A percentile compares a stretch with the other conserved stretches of the same genome.
These are phyloP conservation scores for Dorcoceras hygrometricum DNA, from an alignment of 257 asterid species.

Conservation along the genomic window DNA sequence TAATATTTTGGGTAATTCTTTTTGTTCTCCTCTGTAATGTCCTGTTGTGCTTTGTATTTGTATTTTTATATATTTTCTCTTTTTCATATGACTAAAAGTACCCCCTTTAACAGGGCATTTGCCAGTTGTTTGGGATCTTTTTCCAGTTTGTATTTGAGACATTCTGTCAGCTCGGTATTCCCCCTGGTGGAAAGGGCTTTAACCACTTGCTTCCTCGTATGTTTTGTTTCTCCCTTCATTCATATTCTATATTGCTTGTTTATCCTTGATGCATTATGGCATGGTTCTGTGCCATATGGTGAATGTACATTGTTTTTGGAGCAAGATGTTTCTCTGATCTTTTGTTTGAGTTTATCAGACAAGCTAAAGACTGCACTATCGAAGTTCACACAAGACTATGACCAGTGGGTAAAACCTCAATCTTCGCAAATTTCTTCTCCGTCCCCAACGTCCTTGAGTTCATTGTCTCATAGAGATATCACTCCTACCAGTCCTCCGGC, in stretches of 20 bases:
- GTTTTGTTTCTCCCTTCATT: slow-evolving; percentile 31
- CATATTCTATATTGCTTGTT: too few relatives aligned
- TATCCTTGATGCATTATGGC: slow-evolving; percentile 15
- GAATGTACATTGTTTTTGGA: slow-evolving; percentile 18
- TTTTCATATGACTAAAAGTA: slow-evolving; percentile 18
- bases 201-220: slow-evolving; percentile 62
- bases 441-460: slow-evolving; percentile 51
- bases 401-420: slow-evolving; percentile 82
- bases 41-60: slow-evolving; percentile 2
- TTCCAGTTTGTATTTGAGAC: slow-evolving; percentile 78
- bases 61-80: background rate
- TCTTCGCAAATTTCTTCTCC: slow-evolving; percentile 47
- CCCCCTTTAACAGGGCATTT: slow-evolving; percentile 66
- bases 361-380: slow-evolving; percentile 83
- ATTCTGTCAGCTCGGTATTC: slow-evolving; percentile 58
- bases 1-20: slow-evolving; percentile 17
- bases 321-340: slow-evolving; percentile 26
- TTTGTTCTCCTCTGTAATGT: slow-evolving; percentile 5
- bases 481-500: slow-evolving; percentile 86
- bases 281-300: slow-evolving; percentile 15
- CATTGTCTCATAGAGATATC: slow-evolving; percentile 76
- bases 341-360: slow-evolving; percentile 49
- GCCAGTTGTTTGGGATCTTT: slow-evolving; percentile 91
- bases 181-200: slow-evolving; percentile 58
- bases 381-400: slow-evolving; percentile 84